Evolutionary conservation across 257 asterid species (phyloP).

Genomic region (Solanum pinnatisectum): DNA sequence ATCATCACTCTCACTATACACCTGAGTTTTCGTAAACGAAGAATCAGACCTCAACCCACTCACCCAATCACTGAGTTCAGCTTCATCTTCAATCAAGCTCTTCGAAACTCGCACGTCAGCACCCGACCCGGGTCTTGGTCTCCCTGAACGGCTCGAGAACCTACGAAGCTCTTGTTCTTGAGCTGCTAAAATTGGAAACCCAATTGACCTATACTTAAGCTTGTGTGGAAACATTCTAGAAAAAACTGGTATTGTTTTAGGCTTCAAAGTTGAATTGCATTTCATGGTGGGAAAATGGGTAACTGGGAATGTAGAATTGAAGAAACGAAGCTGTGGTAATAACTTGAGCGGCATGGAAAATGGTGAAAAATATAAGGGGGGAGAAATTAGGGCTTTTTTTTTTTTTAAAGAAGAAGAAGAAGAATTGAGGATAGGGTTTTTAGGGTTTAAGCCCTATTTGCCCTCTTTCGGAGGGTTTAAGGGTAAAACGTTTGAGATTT

Average conservation of each 20-base stretch:
- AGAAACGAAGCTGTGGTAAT: conserved; percentile 27
- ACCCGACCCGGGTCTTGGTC: conserved; percentile 26
- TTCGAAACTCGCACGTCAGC: conserved; percentile 26
- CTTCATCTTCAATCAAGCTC: conserved; percentile 95
- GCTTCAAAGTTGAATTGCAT: conserved; percentile 1
- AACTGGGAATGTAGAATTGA: conserved; percentile 13
- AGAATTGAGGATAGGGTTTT: conserved; percentile 6
- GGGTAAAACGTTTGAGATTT: neutral
- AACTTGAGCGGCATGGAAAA: conserved; percentile 45
- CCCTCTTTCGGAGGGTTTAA: neutral
- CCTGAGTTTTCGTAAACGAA: conserved; percentile 38
- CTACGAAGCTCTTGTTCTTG: conserved; percentile 7
- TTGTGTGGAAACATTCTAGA: conserved; percentile 54
- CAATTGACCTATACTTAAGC: conserved; percentile 29
- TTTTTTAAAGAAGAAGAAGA: neutral
- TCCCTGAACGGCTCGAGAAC: conserved; percentile 30
- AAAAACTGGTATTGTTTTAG: conserved; percentile 34
- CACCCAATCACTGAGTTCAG: conserved; percentile 89
- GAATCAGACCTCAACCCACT: conserved; percentile 64
- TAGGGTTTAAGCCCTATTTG: conserved; percentile 46
- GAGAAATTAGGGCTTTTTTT: conserved; percentile 5
- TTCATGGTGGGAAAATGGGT: conserved; percentile 18
- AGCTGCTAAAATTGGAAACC: conserved; percentile 15
- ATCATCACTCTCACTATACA: conserved; percentile 54
- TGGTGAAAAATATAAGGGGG: neutral